Percentiles rank a stretch among this genome's conserved stretches.
Conservation (phyloP, 176 grass and related monocot genomes). For the Oryza nivara region DNA sequence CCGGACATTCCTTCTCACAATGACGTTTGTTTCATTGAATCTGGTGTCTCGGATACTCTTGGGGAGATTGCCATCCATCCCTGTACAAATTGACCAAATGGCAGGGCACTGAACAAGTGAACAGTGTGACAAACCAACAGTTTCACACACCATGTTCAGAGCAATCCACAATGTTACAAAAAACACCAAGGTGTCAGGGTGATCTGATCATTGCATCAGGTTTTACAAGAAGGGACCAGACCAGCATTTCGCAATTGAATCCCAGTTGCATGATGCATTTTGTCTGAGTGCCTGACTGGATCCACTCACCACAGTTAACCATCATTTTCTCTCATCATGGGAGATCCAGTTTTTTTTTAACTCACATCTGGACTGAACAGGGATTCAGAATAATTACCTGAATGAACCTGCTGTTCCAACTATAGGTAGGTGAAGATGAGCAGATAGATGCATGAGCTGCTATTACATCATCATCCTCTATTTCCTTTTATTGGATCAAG, state of each 20-base stretch:
- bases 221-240: not conserved
- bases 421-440: not conserved
- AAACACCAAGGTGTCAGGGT: not conserved
- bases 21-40: not conserved
- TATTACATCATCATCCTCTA: not conserved
- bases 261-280: not conserved
- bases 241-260: constrained; percentile 17
- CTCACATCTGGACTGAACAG: not conserved
- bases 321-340: not conserved
- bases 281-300: not conserved
- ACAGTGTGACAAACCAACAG: not conserved
- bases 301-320: not conserved
- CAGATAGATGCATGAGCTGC: constrained; percentile 1
- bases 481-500: not conserved
- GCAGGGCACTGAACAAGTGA: not conserved
- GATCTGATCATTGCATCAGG: constrained; percentile 24
- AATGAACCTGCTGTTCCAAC: constrained; percentile 17
- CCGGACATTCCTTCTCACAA: not conserved
- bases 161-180: not conserved
- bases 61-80: not conserved
- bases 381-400: constrained; percentile 4
- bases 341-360: not conserved
- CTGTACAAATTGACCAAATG: not conserved
- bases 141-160: not conserved
- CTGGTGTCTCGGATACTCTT: not conserved